Base-by-base conservation (phyloP, 2,329 filamentous ascomycete species). In the Alternaria alternata region DNA sequence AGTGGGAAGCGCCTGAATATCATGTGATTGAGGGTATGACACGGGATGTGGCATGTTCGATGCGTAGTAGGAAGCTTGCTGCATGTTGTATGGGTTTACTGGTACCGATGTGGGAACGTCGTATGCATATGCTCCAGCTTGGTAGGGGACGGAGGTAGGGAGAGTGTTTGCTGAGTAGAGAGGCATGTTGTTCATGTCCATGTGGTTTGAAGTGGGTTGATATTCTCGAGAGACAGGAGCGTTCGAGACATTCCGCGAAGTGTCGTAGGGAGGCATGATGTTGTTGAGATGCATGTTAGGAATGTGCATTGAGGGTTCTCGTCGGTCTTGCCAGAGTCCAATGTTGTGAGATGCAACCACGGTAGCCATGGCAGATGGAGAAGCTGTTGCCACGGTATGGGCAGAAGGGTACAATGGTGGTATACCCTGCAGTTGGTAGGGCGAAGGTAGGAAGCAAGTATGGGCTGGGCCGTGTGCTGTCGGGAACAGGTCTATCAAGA, bases 21-120 rank as follows among this genome's bases (percentile, higher is more conserved):
- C 62, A 11, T 61, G 55, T 24, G 63, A 56, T 51, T 61, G 63
- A n/a, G 69, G 28, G 51, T 75, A 78, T 4, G 75, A 66, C 5
- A 72, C 60, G 26, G 67, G 43, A n/a, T 75, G 73, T 16, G 72
- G 48, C 7, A 76, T 57, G 12, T 69, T 63, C 12, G 70, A 51
- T 4, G 68, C 57, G 49, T 75, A 79, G 51, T 60, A 66, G 14
- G 72, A 78, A 9, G 70, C 42, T 22, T 51, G 76, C 54, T 78
- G 76, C 61, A 80, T 70, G 51, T 72, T 77, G 70, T 78, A 79
- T 8, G 75, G 71, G 52, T 77, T 77, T 20, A 74, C 69, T 3
- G 73, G 52, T 22, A 74, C 69, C 5, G 73, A 53, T 14, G 75
- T 54, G 9, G 73, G 54, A 3, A 22, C 18, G 36, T 78, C 76